Base-by-base conservation (phyloP, 192 early-diverging fungal species). In the Lobosporangium transversale region DNA sequence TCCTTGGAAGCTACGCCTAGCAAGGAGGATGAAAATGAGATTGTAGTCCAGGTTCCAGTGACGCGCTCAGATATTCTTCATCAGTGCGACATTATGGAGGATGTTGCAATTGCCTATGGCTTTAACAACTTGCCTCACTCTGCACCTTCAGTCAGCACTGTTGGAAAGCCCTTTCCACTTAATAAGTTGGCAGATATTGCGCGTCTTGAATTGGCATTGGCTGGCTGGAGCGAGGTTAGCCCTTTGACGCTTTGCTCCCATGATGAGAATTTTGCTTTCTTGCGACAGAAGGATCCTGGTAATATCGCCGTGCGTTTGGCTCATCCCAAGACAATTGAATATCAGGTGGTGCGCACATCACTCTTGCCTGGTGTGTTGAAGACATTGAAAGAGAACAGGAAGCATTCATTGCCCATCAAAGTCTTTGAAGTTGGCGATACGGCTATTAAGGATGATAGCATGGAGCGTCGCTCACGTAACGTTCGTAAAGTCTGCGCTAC, bases 391-490 rank as follows among this genome's bases (percentile, higher is more conserved):
- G 86, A 86, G 53, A 94, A 95, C 82, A 95, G 92, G 85, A 93
- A 90, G 78, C 88, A 94, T 57, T 81, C 96, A 4, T 84, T 97
- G 37, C 98, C 98, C 9, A 81, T 97, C 83, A 94, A 93, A 81
- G 75, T 98, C 62, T 99, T 99, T 74, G 98, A 99, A 79, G 95
- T 98, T 32, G 94, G 94, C 30, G 97, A 99, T 59, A 89, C 97
- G 29, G 93, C 93, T 20, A 81, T 96, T 69, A 95, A 97, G 83
- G 94, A 97, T 79, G 89, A 95, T 21, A 78, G 86, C 10, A 62
- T 75, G 47, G 95, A 95, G 68, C 85, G 94, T 58, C 83, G 91
- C n/a, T 87, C 93, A 5, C 80, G 92, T 63, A 99, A 98, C 84
- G 86, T 95, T 79, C 88, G 98, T 42, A 93, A 91, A 59, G 85